Percentiles rank a stretch among this genome's conserved stretches.
Evolutionary conservation across 2,329 filamentous ascomycete genomes (phyloP).

Genomic region (Corniculantispora saksenae): DNA sequence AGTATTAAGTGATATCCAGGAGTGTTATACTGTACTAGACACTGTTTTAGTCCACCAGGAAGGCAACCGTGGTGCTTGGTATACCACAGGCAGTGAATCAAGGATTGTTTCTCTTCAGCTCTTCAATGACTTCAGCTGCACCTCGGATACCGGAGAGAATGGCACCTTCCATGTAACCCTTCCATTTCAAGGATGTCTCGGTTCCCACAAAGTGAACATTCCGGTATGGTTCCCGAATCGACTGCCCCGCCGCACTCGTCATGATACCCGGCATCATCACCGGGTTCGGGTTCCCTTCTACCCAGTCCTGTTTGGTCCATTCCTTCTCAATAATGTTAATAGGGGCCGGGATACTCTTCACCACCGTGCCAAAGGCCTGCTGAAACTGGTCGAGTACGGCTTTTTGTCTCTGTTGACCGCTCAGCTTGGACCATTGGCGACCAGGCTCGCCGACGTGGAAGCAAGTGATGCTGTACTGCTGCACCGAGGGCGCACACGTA

Average conservation of each 20-base stretch:
- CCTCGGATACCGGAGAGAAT: constrained; percentile 25
- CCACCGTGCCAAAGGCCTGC: neutral
- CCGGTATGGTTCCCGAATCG: constrained; percentile 7
- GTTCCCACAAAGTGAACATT: constrained; percentile 30
- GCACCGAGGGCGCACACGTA: constrained; percentile 33
- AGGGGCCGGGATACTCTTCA: neutral
- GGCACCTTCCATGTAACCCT: constrained; percentile 31
- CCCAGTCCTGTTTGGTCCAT: neutral
- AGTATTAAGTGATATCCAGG: no score
- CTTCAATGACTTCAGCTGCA: constrained; percentile 23
- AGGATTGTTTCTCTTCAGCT: neutral
- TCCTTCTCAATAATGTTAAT: neutral
- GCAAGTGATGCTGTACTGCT: constrained; percentile 38
- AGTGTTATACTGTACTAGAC: no score
- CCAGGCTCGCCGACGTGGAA: constrained; percentile 43
- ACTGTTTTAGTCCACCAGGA: neutral
- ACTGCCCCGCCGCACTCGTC: neutral
- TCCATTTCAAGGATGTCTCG: constrained; percentile 29
- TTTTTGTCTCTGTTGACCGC: neutral
- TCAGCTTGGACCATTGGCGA: constrained; percentile 31
- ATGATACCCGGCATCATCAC: neutral
- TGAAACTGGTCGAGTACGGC: neutral
- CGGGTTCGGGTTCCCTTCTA: neutral
- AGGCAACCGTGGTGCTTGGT: neutral
- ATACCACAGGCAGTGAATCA: neutral